A percentile compares a stretch with the other conserved stretches of the same genome.
These are phyloP conservation scores for Zymoseptoria passerinii DNA, from an alignment of 2,329 filamentous ascomycete species.

Conservation along the genomic window DNA sequence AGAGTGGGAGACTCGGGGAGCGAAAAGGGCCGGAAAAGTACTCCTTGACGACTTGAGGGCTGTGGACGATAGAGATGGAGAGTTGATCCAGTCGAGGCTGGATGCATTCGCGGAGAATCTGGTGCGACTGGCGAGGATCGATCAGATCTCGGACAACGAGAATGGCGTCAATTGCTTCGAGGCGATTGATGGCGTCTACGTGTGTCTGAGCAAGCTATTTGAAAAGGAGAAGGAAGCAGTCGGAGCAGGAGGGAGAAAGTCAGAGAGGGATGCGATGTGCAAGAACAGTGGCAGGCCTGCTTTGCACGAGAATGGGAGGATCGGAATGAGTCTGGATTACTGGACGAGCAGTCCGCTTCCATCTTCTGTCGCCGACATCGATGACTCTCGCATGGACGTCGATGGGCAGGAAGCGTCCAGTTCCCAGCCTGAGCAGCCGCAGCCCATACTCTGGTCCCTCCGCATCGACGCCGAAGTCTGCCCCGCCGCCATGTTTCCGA, in stretches of 20 bases:
- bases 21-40: slow-evolving; percentile 54
- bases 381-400: slow-evolving; percentile 30
- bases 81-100: slow-evolving; percentile 61
- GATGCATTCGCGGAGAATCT: slow-evolving; percentile 65
- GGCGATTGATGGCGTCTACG: slow-evolving; percentile 64
- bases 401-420: slow-evolving; percentile 13
- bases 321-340: slow-evolving; percentile 68
- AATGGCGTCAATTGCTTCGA: slow-evolving; percentile 68
- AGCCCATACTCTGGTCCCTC: slow-evolving; percentile 52
- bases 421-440: neutral
- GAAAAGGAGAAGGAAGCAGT: slow-evolving; percentile 57
- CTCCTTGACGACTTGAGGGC: slow-evolving; percentile 54
- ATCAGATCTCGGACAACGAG: slow-evolving; percentile 51
- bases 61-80: slow-evolving; percentile 46
- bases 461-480: slow-evolving; percentile 55
- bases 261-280: slow-evolving; percentile 54
- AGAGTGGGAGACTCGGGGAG: slow-evolving; percentile 40
- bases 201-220: slow-evolving; percentile 61
- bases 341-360: slow-evolving; percentile 42
- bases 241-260: slow-evolving; percentile 24
- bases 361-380: slow-evolving; percentile 11
- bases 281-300: slow-evolving; percentile 60
- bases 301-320: slow-evolving; percentile 58
- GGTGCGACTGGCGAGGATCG: slow-evolving; percentile 58
- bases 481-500: slow-evolving; percentile 42